Conservation (phyloP, 345 rosid genomes). For the Syzygium jambos region DNA sequence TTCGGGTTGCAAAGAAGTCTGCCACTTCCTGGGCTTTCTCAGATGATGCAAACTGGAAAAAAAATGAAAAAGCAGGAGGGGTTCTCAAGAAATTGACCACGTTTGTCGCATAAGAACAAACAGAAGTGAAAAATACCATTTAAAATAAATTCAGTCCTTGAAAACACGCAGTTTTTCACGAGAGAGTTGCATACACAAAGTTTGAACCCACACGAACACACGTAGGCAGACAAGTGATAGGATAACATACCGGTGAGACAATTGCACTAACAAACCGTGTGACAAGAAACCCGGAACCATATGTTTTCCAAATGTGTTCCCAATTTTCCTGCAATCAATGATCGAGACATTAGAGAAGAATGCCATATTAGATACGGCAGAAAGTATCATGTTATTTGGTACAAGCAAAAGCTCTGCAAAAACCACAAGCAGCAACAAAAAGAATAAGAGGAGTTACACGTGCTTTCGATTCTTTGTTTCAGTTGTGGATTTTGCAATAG, state of each 20-base stretch:
- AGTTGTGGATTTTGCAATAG: neutral
- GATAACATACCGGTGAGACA: constrained; percentile 67
- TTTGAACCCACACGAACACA: neutral
- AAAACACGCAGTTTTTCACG: neutral
- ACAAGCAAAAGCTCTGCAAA: neutral
- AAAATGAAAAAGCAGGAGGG: neutral
- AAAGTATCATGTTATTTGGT: neutral
- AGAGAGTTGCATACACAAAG: neutral
- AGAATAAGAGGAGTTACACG: neutral
- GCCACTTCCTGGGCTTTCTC: neutral
- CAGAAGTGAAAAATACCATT: neutral
- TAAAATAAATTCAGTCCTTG: neutral
- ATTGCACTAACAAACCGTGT: constrained; percentile 62
- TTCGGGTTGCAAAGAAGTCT: constrained; percentile 35
- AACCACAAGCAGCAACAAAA: neutral
- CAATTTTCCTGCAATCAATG: constrained; percentile 45
- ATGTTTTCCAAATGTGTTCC: constrained; percentile 60
- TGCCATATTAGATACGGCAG: neutral
- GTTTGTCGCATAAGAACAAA: neutral
- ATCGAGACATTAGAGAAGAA: neutral
- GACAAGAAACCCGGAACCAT: constrained; percentile 72
- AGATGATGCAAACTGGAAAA: neutral
- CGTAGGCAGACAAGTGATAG: neutral
- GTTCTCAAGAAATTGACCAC: neutral
- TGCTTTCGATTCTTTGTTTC: neutral